These are phyloP conservation scores for Nicotiana noctiflora DNA, from an alignment of 257 asterid species.

Conservation along the genomic window DNA sequence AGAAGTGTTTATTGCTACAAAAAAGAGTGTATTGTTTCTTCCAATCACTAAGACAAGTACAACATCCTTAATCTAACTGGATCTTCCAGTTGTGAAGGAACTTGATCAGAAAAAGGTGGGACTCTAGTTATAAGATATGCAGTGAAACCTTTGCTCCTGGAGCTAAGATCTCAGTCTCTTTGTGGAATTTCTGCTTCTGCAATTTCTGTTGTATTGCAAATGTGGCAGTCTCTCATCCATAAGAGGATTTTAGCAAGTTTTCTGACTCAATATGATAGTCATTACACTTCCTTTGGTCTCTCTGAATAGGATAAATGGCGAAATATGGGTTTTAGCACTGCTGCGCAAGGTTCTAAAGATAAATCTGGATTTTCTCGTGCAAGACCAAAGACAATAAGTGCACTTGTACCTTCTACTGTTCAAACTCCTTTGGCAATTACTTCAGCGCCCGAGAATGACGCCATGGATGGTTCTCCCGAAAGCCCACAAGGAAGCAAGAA, in stretches of 20 bases:
- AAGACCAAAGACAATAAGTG: conserved; percentile 14
- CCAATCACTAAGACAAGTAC: neutral
- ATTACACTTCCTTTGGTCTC: neutral
- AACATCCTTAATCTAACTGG: neutral
- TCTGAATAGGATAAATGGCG: conserved; percentile 59
- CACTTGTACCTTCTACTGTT: conserved; percentile 1
- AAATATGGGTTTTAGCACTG: conserved; percentile 27
- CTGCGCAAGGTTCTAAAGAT: conserved; percentile 31
- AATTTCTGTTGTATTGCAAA: neutral
- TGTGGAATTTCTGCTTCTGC: neutral
- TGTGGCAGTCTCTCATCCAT: conserved; percentile 1
- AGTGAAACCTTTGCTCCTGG: neutral
- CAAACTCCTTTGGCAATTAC: conserved; percentile 8
- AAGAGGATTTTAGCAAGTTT: neutral
- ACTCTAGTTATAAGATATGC: neutral
- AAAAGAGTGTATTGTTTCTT: neutral
- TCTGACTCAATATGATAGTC: neutral
- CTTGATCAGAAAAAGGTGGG: neutral
- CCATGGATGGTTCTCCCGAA: conserved; percentile 15
- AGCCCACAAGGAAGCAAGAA: conserved; percentile 17
- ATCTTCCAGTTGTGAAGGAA: neutral
- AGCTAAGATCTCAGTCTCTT: neutral
- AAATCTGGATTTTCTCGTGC: conserved; percentile 16
- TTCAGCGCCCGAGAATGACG: conserved; percentile 14
- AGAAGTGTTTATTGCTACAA: neutral